phyloP scores from a whole-genome alignment of 2,329 filamentous ascomycete genomes.

The Colletotrichum sp. region DNA sequence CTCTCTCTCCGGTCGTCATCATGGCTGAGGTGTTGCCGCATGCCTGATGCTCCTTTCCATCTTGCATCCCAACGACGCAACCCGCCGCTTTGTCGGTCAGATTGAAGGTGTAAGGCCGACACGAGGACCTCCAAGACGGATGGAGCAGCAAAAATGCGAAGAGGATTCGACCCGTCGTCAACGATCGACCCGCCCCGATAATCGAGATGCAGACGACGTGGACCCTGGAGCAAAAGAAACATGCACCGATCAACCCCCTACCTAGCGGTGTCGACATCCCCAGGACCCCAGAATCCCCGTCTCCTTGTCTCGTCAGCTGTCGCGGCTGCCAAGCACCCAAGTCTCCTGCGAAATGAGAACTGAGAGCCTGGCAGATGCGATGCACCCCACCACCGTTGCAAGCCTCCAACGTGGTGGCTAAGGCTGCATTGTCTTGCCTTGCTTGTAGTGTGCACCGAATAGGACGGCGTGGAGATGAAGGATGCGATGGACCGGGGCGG shows the following conservation, averaged over 20 bases:
- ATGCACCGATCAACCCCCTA: background rate
- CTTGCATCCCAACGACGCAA: background rate
- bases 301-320: background rate
- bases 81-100: constrained; percentile 1
- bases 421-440: background rate
- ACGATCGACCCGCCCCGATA: constrained; percentile 1
- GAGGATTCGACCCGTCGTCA: background rate
- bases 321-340: background rate
- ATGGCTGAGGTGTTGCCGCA: background rate
- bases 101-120: background rate
- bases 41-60: background rate
- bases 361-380: background rate
- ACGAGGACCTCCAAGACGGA: background rate
- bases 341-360: background rate
- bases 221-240: background rate
- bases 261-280: background rate
- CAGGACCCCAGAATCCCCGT: background rate
- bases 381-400: background rate
- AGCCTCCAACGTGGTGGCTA: background rate
- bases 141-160: background rate
- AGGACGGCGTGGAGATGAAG: background rate
- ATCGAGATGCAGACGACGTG: background rate
- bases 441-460: background rate
- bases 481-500: background rate
- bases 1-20: background rate